phyloP scores from a whole-genome alignment of 2,329 filamentous ascomycete species.

The Neofusicoccum laricinum region DNA sequence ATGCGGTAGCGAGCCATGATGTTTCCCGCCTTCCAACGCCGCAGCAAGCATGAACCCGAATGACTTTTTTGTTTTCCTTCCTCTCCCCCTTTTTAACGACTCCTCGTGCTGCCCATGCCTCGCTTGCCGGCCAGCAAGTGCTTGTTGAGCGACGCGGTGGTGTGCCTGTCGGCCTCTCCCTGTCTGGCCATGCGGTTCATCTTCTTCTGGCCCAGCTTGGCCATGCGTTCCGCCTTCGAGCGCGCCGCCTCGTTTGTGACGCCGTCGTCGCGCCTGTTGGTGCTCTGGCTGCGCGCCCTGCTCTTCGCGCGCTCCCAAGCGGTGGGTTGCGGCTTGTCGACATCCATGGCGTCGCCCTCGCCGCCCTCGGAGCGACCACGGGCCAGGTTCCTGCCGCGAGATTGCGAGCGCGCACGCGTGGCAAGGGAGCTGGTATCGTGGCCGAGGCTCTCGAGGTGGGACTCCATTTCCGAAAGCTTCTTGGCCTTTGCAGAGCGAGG shows the following conservation, averaged over 20 bases:
- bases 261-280: slow-evolving; percentile 73
- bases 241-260: slow-evolving; percentile 66
- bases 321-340: slow-evolving; percentile 36
- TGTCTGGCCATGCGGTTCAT: slow-evolving; percentile 98
- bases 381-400: slow-evolving; percentile 68
- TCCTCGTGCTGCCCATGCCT: slow-evolving; percentile 83
- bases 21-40: slow-evolving; percentile 4
- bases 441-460: slow-evolving; percentile 78
- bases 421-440: slow-evolving; percentile 76
- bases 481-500: slow-evolving; percentile 79
- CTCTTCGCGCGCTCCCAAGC: slow-evolving; percentile 64
- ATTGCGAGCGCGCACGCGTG: slow-evolving; percentile 67
- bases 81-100: slow-evolving; percentile 33
- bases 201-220: slow-evolving; percentile 92
- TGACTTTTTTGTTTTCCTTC: background rate
- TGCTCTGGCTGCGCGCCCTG: slow-evolving; percentile 61
- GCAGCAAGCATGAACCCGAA: background rate
- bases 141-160: slow-evolving; percentile 75
- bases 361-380: slow-evolving; percentile 53
- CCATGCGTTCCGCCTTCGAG: slow-evolving; percentile 78
- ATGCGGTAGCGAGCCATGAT: background rate
- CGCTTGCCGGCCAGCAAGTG: slow-evolving; percentile 93
- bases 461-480: slow-evolving; percentile 82
- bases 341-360: slow-evolving; percentile 71
- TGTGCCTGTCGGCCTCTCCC: slow-evolving; percentile 94